Base-by-base conservation (phyloP, 805 yeast species). In the Tetrapisispora namnaoensis region DNA sequence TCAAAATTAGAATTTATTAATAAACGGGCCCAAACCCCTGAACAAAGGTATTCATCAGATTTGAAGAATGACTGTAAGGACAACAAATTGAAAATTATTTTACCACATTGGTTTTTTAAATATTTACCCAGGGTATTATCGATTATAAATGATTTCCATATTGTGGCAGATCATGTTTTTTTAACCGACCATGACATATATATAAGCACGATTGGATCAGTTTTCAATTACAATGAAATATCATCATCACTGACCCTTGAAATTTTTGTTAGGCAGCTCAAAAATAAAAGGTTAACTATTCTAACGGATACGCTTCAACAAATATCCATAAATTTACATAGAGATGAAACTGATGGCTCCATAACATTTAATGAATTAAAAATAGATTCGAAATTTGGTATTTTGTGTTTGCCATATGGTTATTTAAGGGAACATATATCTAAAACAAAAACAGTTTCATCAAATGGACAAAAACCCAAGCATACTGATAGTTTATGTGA, bases 301-400 rank as follows among this genome's bases (percentile, higher is more conserved):
- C 45, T 49, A 28, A 49, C 53, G 24, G 57, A 54, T 35, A 39
- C 51, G 13, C 40, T 49, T 45, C 48, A 4, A 30, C 45, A 37
- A 49, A 40, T 40, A 38, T 51, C 10, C 40, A 21, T 28, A 3
- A 42, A 42, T 11, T 18, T 42, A 17, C 13, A n/a, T 11, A 28
- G 18, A 30, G 9, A 18, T 32, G 28, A 30, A 17, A n/a, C 11
- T 6, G 32, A 42, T 30, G 2, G 11, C 17, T 37, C 45, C 10
- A 27, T 52, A 10, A 52, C 53, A 1, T 20, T 60, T 4, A 45
- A 53, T n/a, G 37, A 55, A 10, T 37, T 55, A 2, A 27, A 27
- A 9, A 10, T 54, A 3, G 63, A 61, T 37, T 28, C 59, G 2
- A 60, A 60, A 37, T 17, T 56, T 9, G 63, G 63, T 14, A 55